Evolutionary conservation across 2,329 filamentous ascomycete species (phyloP), one percentile per base, ranked within the genome.

Genomic region (Colletotrichum gloeosporioides): DNA sequence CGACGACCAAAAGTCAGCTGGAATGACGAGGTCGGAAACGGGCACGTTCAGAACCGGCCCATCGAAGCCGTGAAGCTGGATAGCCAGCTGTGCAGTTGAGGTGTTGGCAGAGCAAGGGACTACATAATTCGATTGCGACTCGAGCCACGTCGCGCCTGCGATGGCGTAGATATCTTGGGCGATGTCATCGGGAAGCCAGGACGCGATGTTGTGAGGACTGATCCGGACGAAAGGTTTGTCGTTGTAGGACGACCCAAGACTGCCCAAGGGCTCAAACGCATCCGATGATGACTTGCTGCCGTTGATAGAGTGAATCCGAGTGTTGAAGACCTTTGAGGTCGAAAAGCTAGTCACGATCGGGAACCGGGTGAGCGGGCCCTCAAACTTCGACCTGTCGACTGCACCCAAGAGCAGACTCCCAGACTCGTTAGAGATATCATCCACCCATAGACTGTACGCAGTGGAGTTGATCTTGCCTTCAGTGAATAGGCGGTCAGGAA

Each of bases 401-500:
- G 77, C 77, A 44, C 77, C 77, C 18, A 78, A 39, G 4, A 78
- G 69, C 4, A 78, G 49, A 31, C 36, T 62, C 7, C 77, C 77
- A 3, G 71, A 63, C 49, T 55, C 34, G 13, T n/a, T 55, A 2
- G 62, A 53, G n/a, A 59, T 32, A 29, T 66, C 64, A 2, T 75
- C 86, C 63, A 91, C 86, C 87, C 93, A 95, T 25, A 96, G 84
- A 77, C 92, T 95, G 85, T 94, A 95, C 5, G 92, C 92, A 78
- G 91, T 90, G 39, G 88, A 88, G 69, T 89, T 87, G 81, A 95
- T 94, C 69, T 90, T 81, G 63, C 90, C 90, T 80, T 94, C 89
- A 27, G 89, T 82, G 27, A 91, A 87, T 81, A 96, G 88, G 78
- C 91, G 88, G 81, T 93, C 89, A 18, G 95, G 88, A 27, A 96